Conservation (phyloP, 192 early-diverging fungal genomes). For the Spizellomyces punctatus region DNA sequence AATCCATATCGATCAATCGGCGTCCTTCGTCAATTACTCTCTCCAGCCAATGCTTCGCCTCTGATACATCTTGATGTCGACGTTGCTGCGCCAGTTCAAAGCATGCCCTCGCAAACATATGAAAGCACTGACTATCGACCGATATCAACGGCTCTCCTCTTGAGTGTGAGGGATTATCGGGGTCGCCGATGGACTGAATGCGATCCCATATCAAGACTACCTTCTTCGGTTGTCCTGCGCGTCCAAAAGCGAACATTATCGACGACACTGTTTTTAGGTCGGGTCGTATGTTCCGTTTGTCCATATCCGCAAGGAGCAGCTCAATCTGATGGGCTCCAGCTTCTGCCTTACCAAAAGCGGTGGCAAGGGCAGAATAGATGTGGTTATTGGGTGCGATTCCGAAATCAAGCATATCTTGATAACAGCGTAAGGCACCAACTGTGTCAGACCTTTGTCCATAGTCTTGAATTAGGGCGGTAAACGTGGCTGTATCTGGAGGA, state of each 20-base stretch:
- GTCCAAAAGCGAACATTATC: conserved; percentile 21
- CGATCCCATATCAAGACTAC: conserved; percentile 8
- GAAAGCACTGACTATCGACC: conserved; percentile 8
- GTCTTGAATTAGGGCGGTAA: conserved; percentile 10
- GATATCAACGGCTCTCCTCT: neutral
- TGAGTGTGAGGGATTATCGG: neutral
- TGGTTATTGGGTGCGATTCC: conserved; percentile 24
- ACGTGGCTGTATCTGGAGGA: conserved; percentile 20
- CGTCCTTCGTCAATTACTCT: conserved; percentile 8
- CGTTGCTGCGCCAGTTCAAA: neutral
- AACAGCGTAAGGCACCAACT: neutral
- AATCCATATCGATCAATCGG: neutral
- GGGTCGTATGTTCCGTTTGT: neutral
- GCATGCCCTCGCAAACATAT: neutral
- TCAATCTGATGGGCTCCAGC: conserved; percentile 5
- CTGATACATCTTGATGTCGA: neutral
- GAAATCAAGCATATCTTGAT: conserved; percentile 12
- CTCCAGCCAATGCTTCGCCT: neutral
- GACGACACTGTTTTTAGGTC: conserved; percentile 9
- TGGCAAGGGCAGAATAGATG: conserved; percentile 13
- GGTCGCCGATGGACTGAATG: neutral
- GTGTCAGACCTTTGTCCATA: neutral
- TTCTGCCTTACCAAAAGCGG: neutral
- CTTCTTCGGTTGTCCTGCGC: conserved; percentile 4
- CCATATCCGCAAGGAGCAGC: conserved; percentile 12